Evolutionary conservation across 768 basidiomycete genomes (phyloP), one percentile per base, ranked within the genome.

Genomic region (Solioccasus polychromus): DNA sequence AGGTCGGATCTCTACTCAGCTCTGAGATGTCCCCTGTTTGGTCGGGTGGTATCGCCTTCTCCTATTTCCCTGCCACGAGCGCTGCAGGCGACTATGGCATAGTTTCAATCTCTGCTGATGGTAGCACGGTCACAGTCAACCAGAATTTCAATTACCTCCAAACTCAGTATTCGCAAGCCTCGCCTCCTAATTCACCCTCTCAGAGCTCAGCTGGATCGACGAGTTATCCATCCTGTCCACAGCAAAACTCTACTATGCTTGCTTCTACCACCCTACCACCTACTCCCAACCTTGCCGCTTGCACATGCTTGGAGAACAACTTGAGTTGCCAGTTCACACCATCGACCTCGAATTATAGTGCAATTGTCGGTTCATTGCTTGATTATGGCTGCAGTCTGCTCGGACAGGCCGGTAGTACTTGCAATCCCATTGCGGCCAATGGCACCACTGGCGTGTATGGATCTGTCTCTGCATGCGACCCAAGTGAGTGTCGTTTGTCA

Each of bases 31-130:
- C 82, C 17, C 67, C 81, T 44, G 82, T 85, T 39, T 95, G 87
- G 83, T 92, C 88, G 25, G 93, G 93, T 50, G 92, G 89, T 42
- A 54, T 95, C 42, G 92, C 92, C 4, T 92, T 91, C 66, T 85
- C 83, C 39, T 95, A 94, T 67, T 93, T 95, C 78, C 86, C 88
- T 2, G 89, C 89, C 17, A 37, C 59, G n/a, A 84, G 83, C 53
- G 78, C 73, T 8, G 70, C 75, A 42, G 89, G 89, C 39, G 70
- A 85, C 55, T 96, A 88, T 52, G 93, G 93, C 20, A 87, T 95
- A 75, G 86, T 90, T 50, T 89, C 76, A 22, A 77, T 95, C 48
- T 82, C 81, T 2, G 3, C 72, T 3, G 84, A 88, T 58, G 76
- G 76, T 47, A 74, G 56, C 36, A 83, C 85, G 4, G 87, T 91